A percentile compares a stretch with the other conserved stretches of the same genome.
Conservation (phyloP, 139 green algal species). For the Haematococcus sp. region DNA sequence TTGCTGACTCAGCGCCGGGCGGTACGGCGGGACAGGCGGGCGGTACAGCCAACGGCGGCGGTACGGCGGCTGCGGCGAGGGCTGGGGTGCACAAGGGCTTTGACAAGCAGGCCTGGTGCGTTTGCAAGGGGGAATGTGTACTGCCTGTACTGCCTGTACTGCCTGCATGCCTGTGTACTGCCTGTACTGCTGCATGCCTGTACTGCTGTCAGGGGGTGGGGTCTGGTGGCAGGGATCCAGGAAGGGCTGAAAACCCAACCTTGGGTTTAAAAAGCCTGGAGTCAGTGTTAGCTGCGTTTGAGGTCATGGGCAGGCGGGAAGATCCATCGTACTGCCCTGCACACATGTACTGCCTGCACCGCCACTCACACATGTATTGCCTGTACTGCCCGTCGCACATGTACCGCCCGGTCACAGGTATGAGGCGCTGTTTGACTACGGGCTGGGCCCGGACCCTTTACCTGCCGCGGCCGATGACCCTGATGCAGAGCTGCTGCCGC, state of each 20-base stretch:
- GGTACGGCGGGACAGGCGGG: conserved; percentile 7
- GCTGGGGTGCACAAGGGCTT: conserved; percentile 41
- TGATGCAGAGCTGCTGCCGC: conserved; percentile 76
- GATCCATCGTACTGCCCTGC: neutral
- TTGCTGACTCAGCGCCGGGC: conserved; percentile 5
- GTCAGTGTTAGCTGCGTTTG: no score
- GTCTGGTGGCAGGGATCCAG: no score
- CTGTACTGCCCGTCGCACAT: neutral
- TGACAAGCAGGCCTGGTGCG: conserved; percentile 62
- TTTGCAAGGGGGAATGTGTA: no score
- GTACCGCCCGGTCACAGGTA: conserved; percentile 43
- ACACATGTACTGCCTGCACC: neutral
- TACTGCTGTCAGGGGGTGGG: neutral
- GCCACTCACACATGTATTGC: neutral
- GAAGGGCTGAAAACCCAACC: no score
- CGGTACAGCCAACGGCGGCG: neutral
- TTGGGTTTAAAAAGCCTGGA: no score
- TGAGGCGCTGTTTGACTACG: conserved; percentile 82
- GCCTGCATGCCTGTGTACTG: neutral
- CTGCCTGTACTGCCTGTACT: no score
- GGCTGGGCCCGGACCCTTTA: conserved; percentile 32
- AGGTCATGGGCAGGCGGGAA: no score
- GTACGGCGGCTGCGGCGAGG: neutral
- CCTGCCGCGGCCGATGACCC: conserved; percentile 51
- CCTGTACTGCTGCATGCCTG: neutral